phyloP scores from a whole-genome alignment of 768 basidiomycete species.

The Agrocybe chaxingu region DNA sequence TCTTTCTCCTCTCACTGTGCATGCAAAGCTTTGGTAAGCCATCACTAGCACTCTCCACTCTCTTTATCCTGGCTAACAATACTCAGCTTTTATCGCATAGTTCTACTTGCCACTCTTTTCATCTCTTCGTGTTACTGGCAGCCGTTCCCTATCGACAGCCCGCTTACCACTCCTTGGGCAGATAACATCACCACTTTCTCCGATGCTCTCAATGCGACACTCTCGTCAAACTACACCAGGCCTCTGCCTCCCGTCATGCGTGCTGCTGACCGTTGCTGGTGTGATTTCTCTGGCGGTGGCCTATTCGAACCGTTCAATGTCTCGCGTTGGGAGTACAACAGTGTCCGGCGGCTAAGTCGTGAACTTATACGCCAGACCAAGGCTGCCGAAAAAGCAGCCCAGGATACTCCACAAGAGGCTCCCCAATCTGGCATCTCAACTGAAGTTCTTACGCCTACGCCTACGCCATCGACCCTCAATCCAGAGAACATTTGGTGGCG shows the following conservation, averaged over 20 bases:
- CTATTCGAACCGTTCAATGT: constrained; percentile 79
- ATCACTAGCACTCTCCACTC: background rate
- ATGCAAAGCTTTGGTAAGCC: constrained; percentile 81
- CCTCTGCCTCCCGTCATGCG: constrained; percentile 57
- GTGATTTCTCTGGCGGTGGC: constrained; percentile 61
- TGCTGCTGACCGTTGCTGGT: constrained; percentile 82
- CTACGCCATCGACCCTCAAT: background rate
- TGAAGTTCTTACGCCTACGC: background rate
- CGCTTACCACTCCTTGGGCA: constrained; percentile 64
- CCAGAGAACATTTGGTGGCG: constrained; percentile 6
- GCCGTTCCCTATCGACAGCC: constrained; percentile 64
- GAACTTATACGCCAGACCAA: constrained; percentile 32
- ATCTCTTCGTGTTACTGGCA: constrained; percentile 90
- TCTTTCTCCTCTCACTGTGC: constrained; percentile 78
- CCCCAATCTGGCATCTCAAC: background rate
- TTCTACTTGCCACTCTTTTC: constrained; percentile 78
- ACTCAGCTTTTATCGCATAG: constrained; percentile 80
- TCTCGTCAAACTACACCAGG: constrained; percentile 34
- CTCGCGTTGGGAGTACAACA: constrained; percentile 69
- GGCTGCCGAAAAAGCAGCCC: background rate
- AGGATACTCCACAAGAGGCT: background rate
- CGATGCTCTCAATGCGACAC: constrained; percentile 55
- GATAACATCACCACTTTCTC: constrained; percentile 71
- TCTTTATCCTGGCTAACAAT: constrained; percentile 6
- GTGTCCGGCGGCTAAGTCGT: constrained; percentile 46